Evolutionary conservation across 805 yeast genomes (phyloP).

Genomic region (Clavispora fructus): DNA sequence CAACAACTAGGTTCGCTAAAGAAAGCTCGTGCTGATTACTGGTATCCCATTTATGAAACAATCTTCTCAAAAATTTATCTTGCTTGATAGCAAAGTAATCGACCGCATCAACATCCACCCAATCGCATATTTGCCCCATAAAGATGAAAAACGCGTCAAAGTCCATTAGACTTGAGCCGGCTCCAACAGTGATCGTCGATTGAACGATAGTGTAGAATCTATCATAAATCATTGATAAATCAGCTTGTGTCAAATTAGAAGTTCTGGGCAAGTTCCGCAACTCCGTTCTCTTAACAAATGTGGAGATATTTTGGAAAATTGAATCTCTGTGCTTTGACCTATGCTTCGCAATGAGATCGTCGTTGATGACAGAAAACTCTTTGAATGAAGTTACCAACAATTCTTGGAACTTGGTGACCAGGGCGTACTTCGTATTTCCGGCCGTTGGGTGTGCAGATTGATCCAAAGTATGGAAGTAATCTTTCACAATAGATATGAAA

Average conservation of each 20-base stretch:
- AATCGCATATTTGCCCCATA: conserved; percentile 74
- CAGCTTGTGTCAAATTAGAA: conserved; percentile 49
- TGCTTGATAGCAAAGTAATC: conserved; percentile 23
- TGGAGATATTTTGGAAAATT: conserved; percentile 80
- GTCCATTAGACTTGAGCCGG: conserved; percentile 64
- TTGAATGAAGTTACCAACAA: conserved; percentile 86
- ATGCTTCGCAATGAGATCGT: conserved; percentile 62
- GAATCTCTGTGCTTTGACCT: conserved; percentile 68
- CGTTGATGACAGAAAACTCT: conserved; percentile 79
- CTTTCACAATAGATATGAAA: conserved; percentile 79
- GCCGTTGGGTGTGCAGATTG: conserved; percentile 75
- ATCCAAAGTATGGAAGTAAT: conserved; percentile 72
- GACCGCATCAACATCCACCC: conserved; percentile 42
- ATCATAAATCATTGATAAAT: conserved; percentile 74
- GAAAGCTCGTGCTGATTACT: conserved; percentile 50
- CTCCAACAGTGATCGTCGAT: conserved; percentile 46
- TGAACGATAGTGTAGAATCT: conserved; percentile 73
- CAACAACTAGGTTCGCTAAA: conserved; percentile 64
- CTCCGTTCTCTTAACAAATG: conserved; percentile 89
- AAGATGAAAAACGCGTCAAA: conserved; percentile 66
- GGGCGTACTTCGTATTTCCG: conserved; percentile 54
- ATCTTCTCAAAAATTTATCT: conserved; percentile 50
- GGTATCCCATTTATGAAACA: conserved; percentile 72
- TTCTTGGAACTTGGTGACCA: conserved; percentile 82
- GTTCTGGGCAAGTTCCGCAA: conserved; percentile 79